Conservation (phyloP, 2,329 filamentous ascomycete genomes). For the Proliferodiscus dingleyae region DNA sequence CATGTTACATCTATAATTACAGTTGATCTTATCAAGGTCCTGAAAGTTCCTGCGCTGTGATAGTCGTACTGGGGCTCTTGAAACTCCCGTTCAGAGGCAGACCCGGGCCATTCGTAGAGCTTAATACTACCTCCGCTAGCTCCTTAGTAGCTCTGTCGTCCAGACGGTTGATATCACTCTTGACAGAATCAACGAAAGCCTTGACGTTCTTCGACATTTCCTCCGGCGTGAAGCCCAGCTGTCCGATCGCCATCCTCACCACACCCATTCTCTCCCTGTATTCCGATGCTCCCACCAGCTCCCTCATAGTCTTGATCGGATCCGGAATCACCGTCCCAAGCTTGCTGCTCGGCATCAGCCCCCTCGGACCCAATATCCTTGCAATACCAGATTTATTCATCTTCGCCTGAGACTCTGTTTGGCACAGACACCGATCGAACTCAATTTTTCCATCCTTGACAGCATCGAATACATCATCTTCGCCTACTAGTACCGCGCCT, state of each 20-base stretch:
- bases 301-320: slow-evolving; percentile 67
- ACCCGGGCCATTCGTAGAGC: slow-evolving; percentile 80
- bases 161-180: slow-evolving; percentile 66
- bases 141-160: slow-evolving; percentile 65
- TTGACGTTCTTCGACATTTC: slow-evolving; percentile 82
- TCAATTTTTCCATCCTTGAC: slow-evolving; percentile 69
- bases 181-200: slow-evolving; percentile 68
- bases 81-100: slow-evolving; percentile 82
- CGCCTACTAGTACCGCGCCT: slow-evolving; percentile 79
- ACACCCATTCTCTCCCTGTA: slow-evolving; percentile 85
- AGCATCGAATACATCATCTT: slow-evolving; percentile 77
- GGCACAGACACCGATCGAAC: slow-evolving; percentile 87
- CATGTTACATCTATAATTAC: slow-evolving; percentile 37
- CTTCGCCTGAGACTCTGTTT: slow-evolving; percentile 69
- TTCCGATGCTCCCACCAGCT: slow-evolving; percentile 77
- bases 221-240: slow-evolving; percentile 82
- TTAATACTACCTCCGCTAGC: slow-evolving; percentile 72
- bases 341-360: slow-evolving; percentile 88
- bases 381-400: slow-evolving; percentile 79
- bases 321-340: slow-evolving; percentile 84
- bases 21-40: slow-evolving; percentile 35
- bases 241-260: slow-evolving; percentile 83
- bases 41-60: slow-evolving; percentile 49
- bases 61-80: slow-evolving; percentile 52
- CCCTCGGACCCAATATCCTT: slow-evolving; percentile 77